Base-by-base conservation (phyloP, 1,284 basidiomycete genomes). In the Exobasidium cylindrosporum region DNA sequence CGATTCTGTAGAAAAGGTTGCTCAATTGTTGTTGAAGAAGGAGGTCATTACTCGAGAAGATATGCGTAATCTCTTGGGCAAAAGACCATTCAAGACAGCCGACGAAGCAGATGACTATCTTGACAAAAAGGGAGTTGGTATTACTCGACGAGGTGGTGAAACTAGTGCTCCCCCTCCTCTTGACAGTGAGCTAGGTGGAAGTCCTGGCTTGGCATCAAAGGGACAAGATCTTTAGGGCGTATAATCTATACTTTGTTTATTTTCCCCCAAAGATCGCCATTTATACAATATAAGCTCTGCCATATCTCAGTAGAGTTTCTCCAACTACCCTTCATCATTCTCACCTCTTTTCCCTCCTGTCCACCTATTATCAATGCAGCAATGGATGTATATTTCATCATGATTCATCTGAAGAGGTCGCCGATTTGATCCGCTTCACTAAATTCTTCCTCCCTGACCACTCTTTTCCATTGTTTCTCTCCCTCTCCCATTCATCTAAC, bases 11-110 rank as follows among this genome's bases (percentile, higher is more conserved):
- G 92, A 97, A 82, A 95, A 94, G 83, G 91, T 99, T 13, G 95
- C 95, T 0, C 84, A 90, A 81, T 82, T 92, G 43, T 83, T 99
- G 49, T 83, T 99, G 21, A 87, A 92, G 81, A 95, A 93, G 83
- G 95, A 99, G 81, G 91, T 97, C 26, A 89, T 99, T 65, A 95
- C 91, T 53, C 87, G 93, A 45, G 89, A 91, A 84, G 90, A 93
- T 74, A 95, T 94, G 91, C 88, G 91, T 66, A 81, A 84, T 35
- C 82, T 93, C 26, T 85, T 96, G 40, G 92, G 93, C 53, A 88
- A 88, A 72, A 86, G 92, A 52, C 91, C 91, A 17, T 95, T 95
- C 79, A 83, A 82, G 40, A 85, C 86, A 65, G 85, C 86, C 53
- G 85, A 87, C 49, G 92, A 78, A 64, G 77, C 77, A 1, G 79